A percentile compares a stretch with the other conserved stretches of the same genome.
These are phyloP conservation scores for Fagus crenata DNA, from an alignment of 306 rosid species.

Conservation along the genomic window DNA sequence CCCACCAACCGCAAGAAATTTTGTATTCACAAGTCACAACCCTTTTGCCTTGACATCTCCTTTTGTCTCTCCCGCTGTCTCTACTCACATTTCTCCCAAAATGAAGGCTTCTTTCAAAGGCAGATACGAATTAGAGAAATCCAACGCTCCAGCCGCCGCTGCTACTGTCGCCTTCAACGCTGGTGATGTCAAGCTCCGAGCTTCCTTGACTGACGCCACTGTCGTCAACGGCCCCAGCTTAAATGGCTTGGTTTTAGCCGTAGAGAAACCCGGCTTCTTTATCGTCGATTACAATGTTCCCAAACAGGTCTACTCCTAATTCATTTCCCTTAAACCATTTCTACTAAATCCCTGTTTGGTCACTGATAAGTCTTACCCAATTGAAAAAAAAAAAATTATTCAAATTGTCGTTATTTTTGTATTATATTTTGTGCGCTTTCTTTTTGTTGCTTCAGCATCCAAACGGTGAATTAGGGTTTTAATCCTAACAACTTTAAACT, in stretches of 20 bases:
- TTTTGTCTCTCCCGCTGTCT: background rate
- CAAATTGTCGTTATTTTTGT: too few species aligned
- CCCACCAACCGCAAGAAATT: background rate
- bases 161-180: conserved; percentile 60
- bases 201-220: conserved; percentile 79
- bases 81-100: conserved; percentile 28
- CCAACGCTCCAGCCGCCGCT: conserved; percentile 56
- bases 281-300: conserved; percentile 80
- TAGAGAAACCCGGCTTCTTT: conserved; percentile 88
- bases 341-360: background rate
- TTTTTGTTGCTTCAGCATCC: too few species aligned
- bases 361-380: too few species aligned
- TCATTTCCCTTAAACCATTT: background rate
- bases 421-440: too few species aligned
- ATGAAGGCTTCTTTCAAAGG: conserved; percentile 87
- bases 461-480: too few species aligned
- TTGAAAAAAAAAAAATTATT: too few species aligned
- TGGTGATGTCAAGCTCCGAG: conserved; percentile 74
- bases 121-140: conserved; percentile 57
- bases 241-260: conserved; percentile 62
- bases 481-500: too few species aligned
- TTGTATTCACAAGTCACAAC: background rate
- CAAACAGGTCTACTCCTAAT: conserved; percentile 53
- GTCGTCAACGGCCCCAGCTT: conserved; percentile 67
- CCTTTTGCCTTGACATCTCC: background rate